Evolutionary conservation across 495 filamentous ascomycete species (phyloP).

Genomic region (Hyphodiscus hymeniophilus): DNA sequence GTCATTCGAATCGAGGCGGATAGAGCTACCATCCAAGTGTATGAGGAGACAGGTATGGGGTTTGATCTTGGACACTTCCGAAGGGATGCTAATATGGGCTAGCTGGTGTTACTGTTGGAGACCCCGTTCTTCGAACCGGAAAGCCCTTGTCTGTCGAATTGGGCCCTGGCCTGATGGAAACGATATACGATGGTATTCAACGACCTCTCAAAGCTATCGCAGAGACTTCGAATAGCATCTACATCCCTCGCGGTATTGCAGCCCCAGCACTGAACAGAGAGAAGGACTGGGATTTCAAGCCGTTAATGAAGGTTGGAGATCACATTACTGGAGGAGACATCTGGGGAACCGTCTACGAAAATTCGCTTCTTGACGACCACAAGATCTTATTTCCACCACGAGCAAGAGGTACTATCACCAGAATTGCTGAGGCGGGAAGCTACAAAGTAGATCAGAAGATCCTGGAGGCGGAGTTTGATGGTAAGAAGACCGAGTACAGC

Average conservation of each 20-base stretch:
- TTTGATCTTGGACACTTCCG: constrained; percentile 4
- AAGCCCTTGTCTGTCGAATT: constrained; percentile 97
- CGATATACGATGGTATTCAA: constrained; percentile 99
- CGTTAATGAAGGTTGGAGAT: constrained; percentile 85
- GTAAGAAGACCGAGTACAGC: constrained; percentile 79
- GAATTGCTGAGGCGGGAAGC: constrained; percentile 76
- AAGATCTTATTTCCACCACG: constrained; percentile 92
- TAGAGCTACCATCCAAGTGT: constrained; percentile 95
- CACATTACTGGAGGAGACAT: constrained; percentile 94
- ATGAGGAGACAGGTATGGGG: constrained; percentile 86
- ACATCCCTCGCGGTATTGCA: constrained; percentile 92
- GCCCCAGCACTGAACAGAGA: constrained; percentile 79
- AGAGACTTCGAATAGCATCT: constrained; percentile 71
- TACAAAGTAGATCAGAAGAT: constrained; percentile 95
- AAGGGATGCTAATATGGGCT: constrained; percentile 12
- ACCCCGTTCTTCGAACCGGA: constrained; percentile 81
- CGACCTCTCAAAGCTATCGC: constrained; percentile 83
- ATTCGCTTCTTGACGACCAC: constrained; percentile 90
- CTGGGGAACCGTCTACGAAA: constrained; percentile 91
- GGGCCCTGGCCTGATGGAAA: constrained; percentile 94
- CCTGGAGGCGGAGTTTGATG: constrained; percentile 93
- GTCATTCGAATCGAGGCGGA: constrained; percentile 96
- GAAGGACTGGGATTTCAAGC: constrained; percentile 93
- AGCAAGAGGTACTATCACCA: constrained; percentile 83
- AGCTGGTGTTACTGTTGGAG: constrained; percentile 95